These are phyloP conservation scores for Thymus quinquecostatus DNA, from an alignment of 257 asterid genomes.

Conservation along the genomic window DNA sequence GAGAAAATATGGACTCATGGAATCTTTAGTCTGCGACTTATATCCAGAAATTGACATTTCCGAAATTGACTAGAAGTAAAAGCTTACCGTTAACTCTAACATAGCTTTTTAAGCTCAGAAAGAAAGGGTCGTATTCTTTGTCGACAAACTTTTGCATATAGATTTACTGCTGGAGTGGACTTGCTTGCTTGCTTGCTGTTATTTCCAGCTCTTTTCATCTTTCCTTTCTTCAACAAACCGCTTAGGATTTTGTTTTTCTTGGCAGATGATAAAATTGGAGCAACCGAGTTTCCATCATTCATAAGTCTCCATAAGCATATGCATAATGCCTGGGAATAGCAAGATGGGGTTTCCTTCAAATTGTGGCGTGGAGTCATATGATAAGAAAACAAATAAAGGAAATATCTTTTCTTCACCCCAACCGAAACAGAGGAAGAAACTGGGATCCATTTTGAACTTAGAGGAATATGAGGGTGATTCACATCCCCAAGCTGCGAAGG, in stretches of 20 bases:
- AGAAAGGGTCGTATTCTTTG: background rate
- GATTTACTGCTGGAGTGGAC: background rate
- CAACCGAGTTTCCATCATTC: background rate
- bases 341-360: conserved; percentile 46
- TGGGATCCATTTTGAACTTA: conserved; percentile 55
- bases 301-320: background rate
- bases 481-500: conserved; percentile 40
- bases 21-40: background rate
- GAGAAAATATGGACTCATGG: background rate
- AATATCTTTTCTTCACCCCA: conserved; percentile 26
- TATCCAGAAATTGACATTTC: background rate
- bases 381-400: conserved; percentile 25
- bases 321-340: conserved; percentile 24
- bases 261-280: conserved; percentile 14
- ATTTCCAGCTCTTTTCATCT: background rate
- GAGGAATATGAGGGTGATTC: conserved; percentile 44
- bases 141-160: background rate
- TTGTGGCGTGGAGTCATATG: conserved; percentile 26
- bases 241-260: background rate
- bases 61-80: conserved; percentile 1
- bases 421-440: conserved; percentile 41
- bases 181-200: background rate
- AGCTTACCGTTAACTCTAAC: background rate
- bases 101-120: background rate
- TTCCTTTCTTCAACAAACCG: background rate